Evolutionary conservation across 768 basidiomycete genomes (phyloP).

Genomic region (Phaeolepiota aurea): DNA sequence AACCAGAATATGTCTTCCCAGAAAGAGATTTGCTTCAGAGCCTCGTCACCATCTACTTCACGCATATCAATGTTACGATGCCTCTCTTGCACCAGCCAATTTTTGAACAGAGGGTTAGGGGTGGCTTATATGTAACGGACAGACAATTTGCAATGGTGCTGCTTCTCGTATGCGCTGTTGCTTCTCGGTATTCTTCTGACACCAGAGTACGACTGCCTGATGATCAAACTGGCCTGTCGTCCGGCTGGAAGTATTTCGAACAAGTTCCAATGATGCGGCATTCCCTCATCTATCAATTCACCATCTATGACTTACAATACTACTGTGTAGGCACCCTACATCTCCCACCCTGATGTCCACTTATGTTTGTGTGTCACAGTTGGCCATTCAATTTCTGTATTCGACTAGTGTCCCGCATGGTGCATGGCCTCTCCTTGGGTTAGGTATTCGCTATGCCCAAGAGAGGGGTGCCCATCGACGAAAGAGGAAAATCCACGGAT

Average conservation of each 20-base stretch:
- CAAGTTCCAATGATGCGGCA: slow-evolving; percentile 58
- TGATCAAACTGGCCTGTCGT: slow-evolving; percentile 31
- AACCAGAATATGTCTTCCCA: slow-evolving; percentile 33
- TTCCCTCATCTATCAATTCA: slow-evolving; percentile 45
- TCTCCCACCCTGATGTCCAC: background rate
- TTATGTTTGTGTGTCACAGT: slow-evolving; percentile 16
- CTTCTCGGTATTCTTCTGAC: slow-evolving; percentile 49
- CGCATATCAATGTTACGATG: slow-evolving; percentile 33
- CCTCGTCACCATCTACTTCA: slow-evolving; percentile 56
- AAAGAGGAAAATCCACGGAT: slow-evolving; percentile 21
- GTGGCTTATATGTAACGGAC: slow-evolving; percentile 41
- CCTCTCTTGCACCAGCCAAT: slow-evolving; percentile 65
- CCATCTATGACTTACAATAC: slow-evolving; percentile 65
- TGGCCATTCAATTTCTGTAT: slow-evolving; percentile 22
- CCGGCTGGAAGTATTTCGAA: slow-evolving; percentile 53
- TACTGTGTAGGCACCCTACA: slow-evolving; percentile 39
- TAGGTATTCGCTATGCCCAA: slow-evolving; percentile 52
- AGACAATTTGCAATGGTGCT: slow-evolving; percentile 46
- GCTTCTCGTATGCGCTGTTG: slow-evolving; percentile 60
- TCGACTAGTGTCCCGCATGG: slow-evolving; percentile 42
- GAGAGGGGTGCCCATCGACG: slow-evolving; percentile 58
- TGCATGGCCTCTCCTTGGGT: slow-evolving; percentile 47
- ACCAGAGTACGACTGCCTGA: slow-evolving; percentile 23
- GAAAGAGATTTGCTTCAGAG: slow-evolving; percentile 34
- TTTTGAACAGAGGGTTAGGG: slow-evolving; percentile 42